Base-by-base conservation (phyloP, 148 eudicot species). In the Fagopyrum esculentum region DNA sequence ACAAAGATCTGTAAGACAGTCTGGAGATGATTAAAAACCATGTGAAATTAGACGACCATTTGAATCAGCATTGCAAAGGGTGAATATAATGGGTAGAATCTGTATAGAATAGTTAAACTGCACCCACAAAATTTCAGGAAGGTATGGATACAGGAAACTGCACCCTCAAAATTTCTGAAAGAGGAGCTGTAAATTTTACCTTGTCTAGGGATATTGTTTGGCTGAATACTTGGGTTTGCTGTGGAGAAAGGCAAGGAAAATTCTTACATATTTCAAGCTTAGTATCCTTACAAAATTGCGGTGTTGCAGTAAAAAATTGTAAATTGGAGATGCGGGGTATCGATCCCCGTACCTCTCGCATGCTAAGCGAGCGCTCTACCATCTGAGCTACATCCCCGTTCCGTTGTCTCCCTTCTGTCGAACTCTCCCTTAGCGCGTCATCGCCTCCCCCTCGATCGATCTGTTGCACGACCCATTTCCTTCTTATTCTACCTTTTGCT, bases 351-450 rank as follows among this genome's bases (percentile, higher is more conserved):
- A 81, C 98, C 97, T 93, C 98, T 93, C 94, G 92, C 94, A 91
- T 91, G 93, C 97, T 93, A 91, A 93, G 98, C 97, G 98, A 91
- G 91, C 91, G 93, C 98, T 91, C 97, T 89, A 91, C 97, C 97
- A 93, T 91, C 98, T 93, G 98, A 91, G 94, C 98, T 93, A 93
- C 97, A 91, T 89, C 97, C 98, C 97, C 97, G 2, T 35, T 35
- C 40, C 26, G 26, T 22, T 22, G 26, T 22, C 26, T 22, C 26
- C 26, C 26, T 22, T 22, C 26, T 22, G 26, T 22, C 0, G 26
- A 22, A 22, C 26, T 22, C 26, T 22, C 26, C 26, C 0, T 22
- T 0, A 22, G 26, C 26, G 26, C 26, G 26, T 22, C 26, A 22
- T 22, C 26, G 26, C 26, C 26, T 22, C 26, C 26, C 26, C 0